Evolutionary conservation across 129 eudicot species (phyloP).

Genomic region (Cynara cardunculus): DNA sequence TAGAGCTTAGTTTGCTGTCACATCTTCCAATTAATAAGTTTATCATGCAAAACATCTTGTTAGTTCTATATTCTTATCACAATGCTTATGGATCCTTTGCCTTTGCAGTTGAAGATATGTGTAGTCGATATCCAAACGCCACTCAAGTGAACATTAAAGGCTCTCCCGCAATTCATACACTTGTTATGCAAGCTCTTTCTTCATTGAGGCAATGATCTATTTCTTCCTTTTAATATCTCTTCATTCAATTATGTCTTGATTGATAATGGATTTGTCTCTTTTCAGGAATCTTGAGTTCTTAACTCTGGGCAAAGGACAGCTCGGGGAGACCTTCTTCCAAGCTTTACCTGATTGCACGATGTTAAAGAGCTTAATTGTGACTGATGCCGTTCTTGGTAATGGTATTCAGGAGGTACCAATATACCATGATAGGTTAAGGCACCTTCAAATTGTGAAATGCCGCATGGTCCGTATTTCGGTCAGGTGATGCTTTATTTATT

Average conservation of each 20-base stretch:
- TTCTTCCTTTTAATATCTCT: neutral
- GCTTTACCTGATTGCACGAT: slow-evolving; percentile 70
- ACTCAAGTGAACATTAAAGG: slow-evolving; percentile 70
- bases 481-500: slow-evolving; percentile 46
- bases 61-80: neutral
- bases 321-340: slow-evolving; percentile 77
- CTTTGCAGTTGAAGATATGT: slow-evolving; percentile 87
- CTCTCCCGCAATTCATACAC: slow-evolving; percentile 52
- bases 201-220: slow-evolving; percentile 50
- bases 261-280: slow-evolving; percentile 22
- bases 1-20: neutral
- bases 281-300: slow-evolving; percentile 79
- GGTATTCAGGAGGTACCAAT: slow-evolving; percentile 83
- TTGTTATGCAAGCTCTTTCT: slow-evolving; percentile 75
- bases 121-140: slow-evolving; percentile 87
- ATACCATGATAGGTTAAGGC: slow-evolving; percentile 64
- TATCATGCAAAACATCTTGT: neutral
- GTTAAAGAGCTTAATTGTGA: slow-evolving; percentile 64
- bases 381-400: slow-evolving; percentile 83
- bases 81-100: neutral
- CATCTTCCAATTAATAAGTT: neutral
- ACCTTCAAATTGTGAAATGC: slow-evolving; percentile 81
- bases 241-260: neutral
- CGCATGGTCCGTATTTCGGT: slow-evolving; percentile 84
- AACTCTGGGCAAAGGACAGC: slow-evolving; percentile 78